A percentile compares a stretch with the other conserved stretches of the same genome.
These are phyloP conservation scores for Lenwebbia sp. DNA, from an alignment of 345 rosid genomes.

Conservation along the genomic window DNA sequence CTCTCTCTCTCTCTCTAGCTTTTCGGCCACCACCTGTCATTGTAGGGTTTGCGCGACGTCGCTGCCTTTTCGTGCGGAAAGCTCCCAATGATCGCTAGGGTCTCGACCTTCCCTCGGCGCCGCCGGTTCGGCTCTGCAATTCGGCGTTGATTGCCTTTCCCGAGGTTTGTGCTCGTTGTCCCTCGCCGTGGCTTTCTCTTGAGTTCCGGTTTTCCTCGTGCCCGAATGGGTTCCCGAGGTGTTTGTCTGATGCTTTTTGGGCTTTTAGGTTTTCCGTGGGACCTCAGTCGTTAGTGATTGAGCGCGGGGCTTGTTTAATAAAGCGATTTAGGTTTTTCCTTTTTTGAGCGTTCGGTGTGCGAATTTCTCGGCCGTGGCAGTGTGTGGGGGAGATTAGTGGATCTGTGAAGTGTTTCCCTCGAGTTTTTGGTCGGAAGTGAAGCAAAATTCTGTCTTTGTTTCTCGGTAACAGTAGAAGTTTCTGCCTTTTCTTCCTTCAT, in stretches of 20 bases:
- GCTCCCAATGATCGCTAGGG: not conserved
- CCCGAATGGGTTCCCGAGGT: not conserved
- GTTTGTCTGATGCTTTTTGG: not conserved
- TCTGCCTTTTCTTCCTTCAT: not conserved
- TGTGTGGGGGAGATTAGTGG: not conserved
- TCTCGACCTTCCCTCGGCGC: not conserved
- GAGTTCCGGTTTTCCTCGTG: too few relatives aligned
- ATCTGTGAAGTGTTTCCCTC: not conserved
- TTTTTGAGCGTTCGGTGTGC: not conserved
- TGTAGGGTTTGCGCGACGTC: not conserved
- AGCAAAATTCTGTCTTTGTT: not conserved
- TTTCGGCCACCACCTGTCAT: not conserved
- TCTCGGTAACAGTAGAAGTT: not conserved
- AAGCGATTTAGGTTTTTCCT: not conserved
- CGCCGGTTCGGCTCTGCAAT: not conserved
- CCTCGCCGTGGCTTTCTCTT: not conserved
- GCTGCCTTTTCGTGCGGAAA: not conserved
- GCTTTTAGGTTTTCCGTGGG: not conserved
- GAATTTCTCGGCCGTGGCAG: not conserved
- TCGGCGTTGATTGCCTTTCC: not conserved
- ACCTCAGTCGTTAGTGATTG: not conserved
- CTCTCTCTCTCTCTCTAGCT: not conserved
- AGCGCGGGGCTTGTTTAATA: not conserved
- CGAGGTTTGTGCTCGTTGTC: not conserved
- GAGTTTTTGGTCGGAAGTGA: not conserved